Evolutionary conservation across 371 early-diverging fungal species (phyloP).

Genomic region (Mortierella sp.): DNA sequence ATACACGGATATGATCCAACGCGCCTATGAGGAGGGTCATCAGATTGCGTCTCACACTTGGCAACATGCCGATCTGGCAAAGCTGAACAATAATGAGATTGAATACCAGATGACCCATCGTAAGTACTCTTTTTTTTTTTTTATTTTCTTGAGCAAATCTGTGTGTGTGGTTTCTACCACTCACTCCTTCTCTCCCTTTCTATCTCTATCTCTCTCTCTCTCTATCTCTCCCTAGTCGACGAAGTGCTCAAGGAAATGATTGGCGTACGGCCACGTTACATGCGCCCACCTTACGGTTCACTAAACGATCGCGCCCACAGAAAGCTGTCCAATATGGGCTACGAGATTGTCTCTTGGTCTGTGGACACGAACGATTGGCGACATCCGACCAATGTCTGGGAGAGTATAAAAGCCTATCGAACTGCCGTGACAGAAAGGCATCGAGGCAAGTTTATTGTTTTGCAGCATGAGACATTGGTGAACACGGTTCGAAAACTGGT

Average conservation of each 20-base stretch:
- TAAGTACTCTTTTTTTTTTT: conserved; percentile 9
- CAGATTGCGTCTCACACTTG: conserved; percentile 66
- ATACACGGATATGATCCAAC: conserved; percentile 48
- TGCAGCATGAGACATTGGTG: conserved; percentile 23
- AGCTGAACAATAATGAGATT: conserved; percentile 49
- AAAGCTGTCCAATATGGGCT: conserved; percentile 19
- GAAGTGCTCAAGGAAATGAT: conserved; percentile 26
- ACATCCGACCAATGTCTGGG: conserved; percentile 10
- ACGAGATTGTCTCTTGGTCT: conserved; percentile 32
- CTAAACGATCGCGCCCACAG: not conserved
- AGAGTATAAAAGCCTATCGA: conserved; percentile 8
- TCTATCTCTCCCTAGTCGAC: conserved; percentile 15
- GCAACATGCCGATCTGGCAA: conserved; percentile 57
- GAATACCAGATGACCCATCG: conserved; percentile 16
- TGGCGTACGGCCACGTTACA: conserved; percentile 32
- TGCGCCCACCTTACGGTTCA: conserved; percentile 37
- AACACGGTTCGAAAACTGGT: conserved; percentile 11
- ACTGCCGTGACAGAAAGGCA: conserved; percentile 4
- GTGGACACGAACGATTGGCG: conserved; percentile 40
- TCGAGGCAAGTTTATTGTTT: conserved; percentile 17
- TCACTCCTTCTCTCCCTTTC: not conserved
- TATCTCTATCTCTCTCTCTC: not conserved
- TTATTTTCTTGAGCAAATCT: not conserved
- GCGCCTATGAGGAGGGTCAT: conserved; percentile 60
- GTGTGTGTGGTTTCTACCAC: no score